phyloP scores from a whole-genome alignment of 768 basidiomycete genomes.

The Auricularia sp. region DNA sequence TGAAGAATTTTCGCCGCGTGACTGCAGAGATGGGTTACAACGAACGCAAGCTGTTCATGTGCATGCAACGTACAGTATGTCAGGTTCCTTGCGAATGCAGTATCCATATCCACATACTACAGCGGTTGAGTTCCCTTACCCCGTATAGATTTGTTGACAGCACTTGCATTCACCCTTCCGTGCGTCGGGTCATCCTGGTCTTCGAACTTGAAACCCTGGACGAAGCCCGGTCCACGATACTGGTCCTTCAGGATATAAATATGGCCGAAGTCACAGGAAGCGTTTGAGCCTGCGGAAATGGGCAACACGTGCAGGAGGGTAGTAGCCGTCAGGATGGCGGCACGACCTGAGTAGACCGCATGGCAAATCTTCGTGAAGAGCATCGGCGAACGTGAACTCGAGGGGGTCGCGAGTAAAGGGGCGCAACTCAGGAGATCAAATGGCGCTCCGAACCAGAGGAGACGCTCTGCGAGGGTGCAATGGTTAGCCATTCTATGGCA shows the following conservation, averaged over 20 bases:
- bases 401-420: too few relatives aligned
- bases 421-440: too few relatives aligned
- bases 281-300: background rate
- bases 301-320: background rate
- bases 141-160: background rate
- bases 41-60: background rate
- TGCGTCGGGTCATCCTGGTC: slow-evolving; percentile 51
- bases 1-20: slow-evolving; percentile 37
- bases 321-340: background rate
- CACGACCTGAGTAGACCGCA: too few relatives aligned
- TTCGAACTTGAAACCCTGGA: slow-evolving; percentile 39
- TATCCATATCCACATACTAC: slow-evolving; percentile 41
- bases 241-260: slow-evolving; percentile 19
- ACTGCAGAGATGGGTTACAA: background rate
- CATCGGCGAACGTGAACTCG: too few relatives aligned
- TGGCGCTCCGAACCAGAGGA: too few relatives aligned
- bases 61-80: slow-evolving; percentile 31
- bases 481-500: too few relatives aligned
- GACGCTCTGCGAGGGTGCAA: too few relatives aligned
- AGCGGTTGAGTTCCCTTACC: background rate
- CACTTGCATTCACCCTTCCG: slow-evolving; percentile 34
- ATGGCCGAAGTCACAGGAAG: background rate
- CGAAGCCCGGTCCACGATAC: slow-evolving; percentile 34
- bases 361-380: too few relatives aligned
- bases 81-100: slow-evolving; percentile 34